Evolutionary conservation across 2,329 filamentous ascomycete species (phyloP).

Genomic region (Leptosphaerulina australis): DNA sequence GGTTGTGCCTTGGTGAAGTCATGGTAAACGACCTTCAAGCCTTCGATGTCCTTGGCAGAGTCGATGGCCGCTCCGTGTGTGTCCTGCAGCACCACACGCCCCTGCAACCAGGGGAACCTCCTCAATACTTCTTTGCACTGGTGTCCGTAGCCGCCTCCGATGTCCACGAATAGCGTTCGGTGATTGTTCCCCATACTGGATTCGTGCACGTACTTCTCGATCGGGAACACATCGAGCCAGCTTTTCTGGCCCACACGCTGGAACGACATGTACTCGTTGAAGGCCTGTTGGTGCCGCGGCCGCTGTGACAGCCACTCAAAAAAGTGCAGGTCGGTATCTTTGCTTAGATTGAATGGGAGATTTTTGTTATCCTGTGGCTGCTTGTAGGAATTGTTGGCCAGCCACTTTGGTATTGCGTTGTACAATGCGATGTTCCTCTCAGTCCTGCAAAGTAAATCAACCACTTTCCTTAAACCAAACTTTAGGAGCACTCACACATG

Average conservation of each 20-base stretch:
- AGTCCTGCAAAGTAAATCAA: neutral
- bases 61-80: neutral
- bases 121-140: neutral
- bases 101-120: neutral
- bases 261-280: slow-evolving; percentile 1
- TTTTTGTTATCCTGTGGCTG: neutral
- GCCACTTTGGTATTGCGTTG: neutral
- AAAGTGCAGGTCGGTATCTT: neutral
- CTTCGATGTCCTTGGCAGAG: neutral
- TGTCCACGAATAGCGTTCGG: neutral
- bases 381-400: neutral
- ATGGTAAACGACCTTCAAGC: neutral
- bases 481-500: too few relatives aligned
- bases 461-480: too few relatives aligned
- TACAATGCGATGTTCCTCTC: slow-evolving; percentile 1
- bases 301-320: neutral
- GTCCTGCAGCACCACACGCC: neutral
- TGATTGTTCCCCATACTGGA: neutral
- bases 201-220: neutral
- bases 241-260: neutral
- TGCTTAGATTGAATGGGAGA: neutral
- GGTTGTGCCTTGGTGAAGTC: slow-evolving; percentile 1
- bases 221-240: neutral
- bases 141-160: neutral
- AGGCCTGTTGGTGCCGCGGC: neutral